Conservation (phyloP, 1,284 basidiomycete species). For the Leccinum fallax region DNA sequence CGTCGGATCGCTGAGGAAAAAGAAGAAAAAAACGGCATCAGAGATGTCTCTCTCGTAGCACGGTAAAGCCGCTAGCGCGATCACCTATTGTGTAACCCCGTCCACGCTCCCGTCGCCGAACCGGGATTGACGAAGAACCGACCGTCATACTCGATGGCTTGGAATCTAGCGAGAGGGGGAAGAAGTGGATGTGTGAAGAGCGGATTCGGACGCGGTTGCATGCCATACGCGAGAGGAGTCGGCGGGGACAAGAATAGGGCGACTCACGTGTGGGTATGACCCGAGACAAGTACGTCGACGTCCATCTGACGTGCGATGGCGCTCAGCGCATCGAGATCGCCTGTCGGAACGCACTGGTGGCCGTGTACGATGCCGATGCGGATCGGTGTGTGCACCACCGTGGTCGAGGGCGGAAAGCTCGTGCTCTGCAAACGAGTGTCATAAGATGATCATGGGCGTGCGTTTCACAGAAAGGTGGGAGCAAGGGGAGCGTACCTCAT, state of each 20-base stretch:
- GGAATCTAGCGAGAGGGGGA: constrained; percentile 61
- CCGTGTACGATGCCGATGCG: constrained; percentile 94
- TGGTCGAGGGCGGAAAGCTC: constrained; percentile 81
- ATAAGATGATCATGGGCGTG: constrained; percentile 12
- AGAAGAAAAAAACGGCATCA: neutral
- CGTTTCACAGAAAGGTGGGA: neutral
- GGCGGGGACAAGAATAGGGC: neutral
- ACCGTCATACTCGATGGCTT: constrained; percentile 89
- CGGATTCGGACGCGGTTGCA: neutral
- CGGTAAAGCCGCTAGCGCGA: neutral
- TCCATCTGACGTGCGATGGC: constrained; percentile 94
- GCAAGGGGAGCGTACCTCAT: constrained; percentile 66
- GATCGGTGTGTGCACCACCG: constrained; percentile 85
- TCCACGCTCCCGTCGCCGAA: constrained; percentile 94
- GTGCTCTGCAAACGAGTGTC: constrained; percentile 46
- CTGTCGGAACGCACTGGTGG: constrained; percentile 91
- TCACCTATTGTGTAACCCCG: constrained; percentile 71
- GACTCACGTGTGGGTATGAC: constrained; percentile 90
- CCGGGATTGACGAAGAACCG: constrained; percentile 98
- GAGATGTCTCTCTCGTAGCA: constrained; percentile 5
- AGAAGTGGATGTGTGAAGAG: neutral
- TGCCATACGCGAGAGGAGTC: neutral
- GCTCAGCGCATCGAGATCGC: constrained; percentile 87
- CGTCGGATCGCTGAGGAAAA: constrained; percentile 53
- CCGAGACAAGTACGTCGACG: constrained; percentile 93